Base-by-base conservation (phyloP, 768 basidiomycete species). In the Tylopilus subfusipes region DNA sequence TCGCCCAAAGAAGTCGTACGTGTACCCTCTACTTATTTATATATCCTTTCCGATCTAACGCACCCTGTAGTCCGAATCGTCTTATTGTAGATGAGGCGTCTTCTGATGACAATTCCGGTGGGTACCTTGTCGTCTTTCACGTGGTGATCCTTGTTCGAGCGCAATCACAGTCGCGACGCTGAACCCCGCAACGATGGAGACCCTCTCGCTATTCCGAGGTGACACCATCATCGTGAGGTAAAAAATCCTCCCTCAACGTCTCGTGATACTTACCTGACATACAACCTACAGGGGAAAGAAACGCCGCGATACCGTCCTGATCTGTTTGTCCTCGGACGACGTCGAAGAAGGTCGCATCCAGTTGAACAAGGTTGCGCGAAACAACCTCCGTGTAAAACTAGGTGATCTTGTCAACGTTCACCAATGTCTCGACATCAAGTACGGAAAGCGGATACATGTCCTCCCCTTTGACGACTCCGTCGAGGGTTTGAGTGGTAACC, bases 291-390 rank as follows among this genome's bases (percentile, higher is more conserved):
- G 95, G 56, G 96, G 97, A 44, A 98, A 98, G 83, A 95, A 97
- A 79, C 86, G 97, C 67, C 86, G 89, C 64, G 95, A 98, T 65
- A 98, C 96, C 9, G 97, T 99, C 40, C 86, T 99, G 57, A 98
- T 98, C 70, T 97, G 94, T 67, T 73, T 99, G 67, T 90, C 88
- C 67, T 90, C 90, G 38, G 97, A 98, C 66, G 93, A 96, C 57
- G 92, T 98, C 57, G 97, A 98, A 64, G 97, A 98, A 73, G 96
- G 97, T 54, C 91, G 92, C 70, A 95, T 99, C 59, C 95, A 97
- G 66, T 77, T 99, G 75, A 99, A 99, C 86, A 98, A 98, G 74
- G 97, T 99, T 33, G 97, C 97, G n/a, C 92, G 97, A 54, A 96
- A 98, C 78, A 98, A 99, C 75, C 75, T 98, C 44, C 91, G 96